phyloP scores from a whole-genome alignment of 2,329 filamentous ascomycete species.

The Akanthomyces muscarius region DNA sequence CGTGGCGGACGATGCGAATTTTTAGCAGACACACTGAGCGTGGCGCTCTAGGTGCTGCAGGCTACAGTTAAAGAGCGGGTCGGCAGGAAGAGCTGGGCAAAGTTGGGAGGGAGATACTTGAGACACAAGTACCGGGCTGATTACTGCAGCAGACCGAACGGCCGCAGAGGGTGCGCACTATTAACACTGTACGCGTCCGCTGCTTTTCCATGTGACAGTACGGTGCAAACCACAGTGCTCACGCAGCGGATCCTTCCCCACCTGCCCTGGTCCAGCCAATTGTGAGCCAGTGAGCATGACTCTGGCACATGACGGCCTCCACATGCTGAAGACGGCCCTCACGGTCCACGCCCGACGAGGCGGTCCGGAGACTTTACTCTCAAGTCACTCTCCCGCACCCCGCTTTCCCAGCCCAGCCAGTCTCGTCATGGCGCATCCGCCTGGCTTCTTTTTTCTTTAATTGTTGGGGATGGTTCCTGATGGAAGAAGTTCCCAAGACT shows the following conservation, averaged over 20 bases:
- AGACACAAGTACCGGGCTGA: neutral
- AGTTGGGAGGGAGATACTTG: neutral
- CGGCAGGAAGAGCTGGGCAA: neutral
- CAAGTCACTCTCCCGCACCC: neutral
- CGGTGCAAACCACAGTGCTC: neutral
- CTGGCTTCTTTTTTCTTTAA: neutral
- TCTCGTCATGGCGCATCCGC: constrained; percentile 4
- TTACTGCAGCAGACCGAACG: neutral
- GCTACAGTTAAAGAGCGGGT: neutral
- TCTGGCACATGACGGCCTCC: neutral
- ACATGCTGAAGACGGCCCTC: neutral
- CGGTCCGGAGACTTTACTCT: neutral
- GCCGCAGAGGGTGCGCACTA: too few species aligned
- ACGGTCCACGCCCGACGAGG: neutral
- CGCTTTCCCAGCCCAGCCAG: neutral
- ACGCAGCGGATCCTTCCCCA: neutral
- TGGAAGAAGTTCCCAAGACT: neutral
- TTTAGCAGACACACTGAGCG: neutral
- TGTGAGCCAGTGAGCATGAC: neutral
- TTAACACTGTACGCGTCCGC: neutral
- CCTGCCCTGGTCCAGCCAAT: neutral
- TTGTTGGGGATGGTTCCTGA: constrained; percentile 13
- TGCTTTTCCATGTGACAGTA: neutral
- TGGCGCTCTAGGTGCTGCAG: neutral
- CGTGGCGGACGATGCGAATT: neutral